Percentiles rank a stretch among this genome's conserved stretches.
Evolutionary conservation across 148 eudicot genomes (phyloP).

Genomic region (Fallopia convolvulus): DNA sequence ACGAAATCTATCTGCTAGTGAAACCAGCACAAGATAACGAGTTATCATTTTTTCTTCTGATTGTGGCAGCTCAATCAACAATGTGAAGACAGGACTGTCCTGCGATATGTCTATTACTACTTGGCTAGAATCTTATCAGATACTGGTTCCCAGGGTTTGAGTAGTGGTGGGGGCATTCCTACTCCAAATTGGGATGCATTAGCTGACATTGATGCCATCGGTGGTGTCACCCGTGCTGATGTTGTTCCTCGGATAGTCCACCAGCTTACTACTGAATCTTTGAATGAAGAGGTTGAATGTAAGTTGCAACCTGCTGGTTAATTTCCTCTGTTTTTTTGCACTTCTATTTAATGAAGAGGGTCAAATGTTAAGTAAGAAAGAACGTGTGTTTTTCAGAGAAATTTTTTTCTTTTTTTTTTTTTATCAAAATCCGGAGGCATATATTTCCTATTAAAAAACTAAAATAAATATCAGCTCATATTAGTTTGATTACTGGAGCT

Average conservation of each 20-base stretch:
- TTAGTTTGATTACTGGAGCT: too few relatives aligned
- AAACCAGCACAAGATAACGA: neutral
- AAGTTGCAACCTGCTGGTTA: slow-evolving; percentile 16
- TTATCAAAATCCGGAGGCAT: neutral
- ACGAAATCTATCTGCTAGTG: neutral
- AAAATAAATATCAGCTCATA: too few relatives aligned
- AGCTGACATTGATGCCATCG: slow-evolving; percentile 93
- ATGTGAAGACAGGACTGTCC: slow-evolving; percentile 89
- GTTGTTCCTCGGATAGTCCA: slow-evolving; percentile 83
- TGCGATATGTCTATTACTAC: slow-evolving; percentile 92
- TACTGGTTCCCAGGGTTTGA: slow-evolving; percentile 85
- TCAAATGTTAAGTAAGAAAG: neutral
- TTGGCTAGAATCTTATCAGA: slow-evolving; percentile 93
- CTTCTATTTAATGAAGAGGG: neutral
- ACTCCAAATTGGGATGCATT: slow-evolving; percentile 99
- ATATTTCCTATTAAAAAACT: neutral
- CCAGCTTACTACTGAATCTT: slow-evolving; percentile 68
- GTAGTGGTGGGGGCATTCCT: slow-evolving; percentile 95
- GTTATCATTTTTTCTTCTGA: slow-evolving; percentile 2
- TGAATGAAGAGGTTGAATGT: slow-evolving; percentile 87
- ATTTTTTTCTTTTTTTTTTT: neutral
- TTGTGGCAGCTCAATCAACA: slow-evolving; percentile 86
- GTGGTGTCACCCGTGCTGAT: slow-evolving; percentile 98
- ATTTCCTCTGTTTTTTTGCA: neutral
- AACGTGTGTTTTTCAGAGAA: neutral